These are phyloP conservation scores for Annona cherimola DNA, from an alignment of 164 flowering plant genomes.

Conservation along the genomic window DNA sequence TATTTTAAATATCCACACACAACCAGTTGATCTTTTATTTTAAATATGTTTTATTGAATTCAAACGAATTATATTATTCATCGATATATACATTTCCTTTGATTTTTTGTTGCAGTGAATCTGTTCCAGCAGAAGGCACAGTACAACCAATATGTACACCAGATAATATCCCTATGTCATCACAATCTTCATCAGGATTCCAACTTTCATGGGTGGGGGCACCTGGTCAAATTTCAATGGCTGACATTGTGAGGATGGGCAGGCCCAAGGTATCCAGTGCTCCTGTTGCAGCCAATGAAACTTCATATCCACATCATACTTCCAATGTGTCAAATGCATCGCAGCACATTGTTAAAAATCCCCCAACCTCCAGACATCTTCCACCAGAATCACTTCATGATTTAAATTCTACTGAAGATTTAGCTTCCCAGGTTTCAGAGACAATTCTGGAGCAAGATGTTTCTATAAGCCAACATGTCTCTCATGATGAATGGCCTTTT, in stretches of 20 bases:
- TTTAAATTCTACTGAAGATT: constrained; percentile 12
- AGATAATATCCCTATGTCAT: constrained; percentile 39
- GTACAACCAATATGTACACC: constrained; percentile 17
- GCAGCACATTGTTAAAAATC: constrained; percentile 29
- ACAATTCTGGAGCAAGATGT: constrained; percentile 23
- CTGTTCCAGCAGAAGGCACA: constrained; percentile 37
- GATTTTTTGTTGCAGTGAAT: constrained; percentile 45
- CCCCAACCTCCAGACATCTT: constrained; percentile 23
- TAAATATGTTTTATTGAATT: too few species aligned
- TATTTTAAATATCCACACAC: too few species aligned
- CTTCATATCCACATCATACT: constrained; percentile 3
- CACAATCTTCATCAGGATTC: constrained; percentile 54
- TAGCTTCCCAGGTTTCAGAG: constrained; percentile 35
- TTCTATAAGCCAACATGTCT: constrained; percentile 25
- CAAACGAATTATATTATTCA: too few species aligned
- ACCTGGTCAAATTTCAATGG: constrained; percentile 94
- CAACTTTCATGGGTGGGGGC: constrained; percentile 74
- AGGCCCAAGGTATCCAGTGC: constrained; percentile 53
- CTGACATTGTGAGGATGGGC: constrained; percentile 98
- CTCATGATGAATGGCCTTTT: constrained; percentile 67
- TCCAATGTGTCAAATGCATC: constrained; percentile 17
- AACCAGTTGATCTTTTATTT: too few species aligned
- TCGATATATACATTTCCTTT: not conserved
- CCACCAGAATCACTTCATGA: constrained; percentile 13
- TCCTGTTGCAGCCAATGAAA: constrained; percentile 1